These are phyloP conservation scores for Stemphylium beticola DNA, from an alignment of 2,329 filamentous ascomycete genomes.

Conservation along the genomic window DNA sequence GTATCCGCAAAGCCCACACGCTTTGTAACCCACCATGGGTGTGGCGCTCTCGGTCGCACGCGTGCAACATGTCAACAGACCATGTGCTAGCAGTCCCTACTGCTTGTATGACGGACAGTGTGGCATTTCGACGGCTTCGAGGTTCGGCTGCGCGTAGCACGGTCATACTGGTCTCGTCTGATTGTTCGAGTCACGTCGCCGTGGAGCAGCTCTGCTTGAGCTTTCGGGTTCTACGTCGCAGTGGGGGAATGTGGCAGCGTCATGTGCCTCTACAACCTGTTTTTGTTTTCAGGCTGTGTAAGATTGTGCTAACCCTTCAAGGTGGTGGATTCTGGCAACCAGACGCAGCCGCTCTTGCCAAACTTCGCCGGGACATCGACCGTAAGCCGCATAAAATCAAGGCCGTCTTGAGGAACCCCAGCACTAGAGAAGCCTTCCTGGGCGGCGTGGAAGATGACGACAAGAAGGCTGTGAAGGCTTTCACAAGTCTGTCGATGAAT, in stretches of 20 bases:
- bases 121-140: not conserved
- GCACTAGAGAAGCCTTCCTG: constrained; percentile 70
- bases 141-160: constrained; percentile 6
- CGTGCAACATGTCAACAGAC: not conserved
- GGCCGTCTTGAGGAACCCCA: constrained; percentile 65
- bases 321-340: constrained; percentile 84
- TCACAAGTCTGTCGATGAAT: constrained; percentile 64
- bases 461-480: constrained; percentile 70
- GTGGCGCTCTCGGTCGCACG: not conserved
- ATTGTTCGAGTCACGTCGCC: not conserved
- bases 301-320: constrained; percentile 42
- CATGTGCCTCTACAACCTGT: not conserved
- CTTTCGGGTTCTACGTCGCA: not conserved
- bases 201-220: not conserved
- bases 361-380: constrained; percentile 77
- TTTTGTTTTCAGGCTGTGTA: not conserved
- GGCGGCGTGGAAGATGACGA: constrained; percentile 61
- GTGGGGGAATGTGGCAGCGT: not conserved
- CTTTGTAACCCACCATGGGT: not conserved
- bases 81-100: not conserved
- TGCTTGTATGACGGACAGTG: not conserved
- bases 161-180: not conserved
- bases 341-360: constrained; percentile 68
- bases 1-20: not conserved
- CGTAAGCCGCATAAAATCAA: constrained; percentile 73